Evolutionary conservation across 768 basidiomycete species (phyloP).

Genomic region (Pleurotus tuoliensis): DNA sequence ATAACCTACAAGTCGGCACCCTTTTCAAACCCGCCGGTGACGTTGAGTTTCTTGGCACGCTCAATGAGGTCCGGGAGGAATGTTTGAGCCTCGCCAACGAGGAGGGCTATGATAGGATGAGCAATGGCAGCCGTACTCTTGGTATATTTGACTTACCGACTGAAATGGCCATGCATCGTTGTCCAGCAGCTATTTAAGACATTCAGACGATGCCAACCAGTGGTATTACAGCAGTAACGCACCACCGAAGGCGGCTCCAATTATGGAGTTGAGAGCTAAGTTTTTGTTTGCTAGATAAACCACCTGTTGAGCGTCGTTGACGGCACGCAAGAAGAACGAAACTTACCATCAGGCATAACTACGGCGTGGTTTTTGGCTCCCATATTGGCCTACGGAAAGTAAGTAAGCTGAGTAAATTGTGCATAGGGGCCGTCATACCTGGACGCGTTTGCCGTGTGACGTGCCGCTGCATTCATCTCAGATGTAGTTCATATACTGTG

Average conservation of each 20-base stretch:
- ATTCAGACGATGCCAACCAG: no score
- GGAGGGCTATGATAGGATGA: constrained; percentile 43
- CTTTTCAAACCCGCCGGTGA: constrained; percentile 88
- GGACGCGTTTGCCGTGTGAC: constrained; percentile 84
- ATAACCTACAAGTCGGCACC: constrained; percentile 69
- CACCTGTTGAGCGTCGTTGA: neutral
- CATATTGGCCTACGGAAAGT: constrained; percentile 43
- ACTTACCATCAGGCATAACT: constrained; percentile 87
- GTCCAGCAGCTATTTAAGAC: constrained; percentile 71
- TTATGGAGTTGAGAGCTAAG: constrained; percentile 83
- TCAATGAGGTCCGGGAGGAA: constrained; percentile 89
- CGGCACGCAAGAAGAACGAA: neutral
- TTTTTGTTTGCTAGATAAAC: constrained; percentile 76
- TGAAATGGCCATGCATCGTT: constrained; percentile 95
- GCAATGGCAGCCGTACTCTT: no score
- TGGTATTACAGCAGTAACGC: constrained; percentile 10
- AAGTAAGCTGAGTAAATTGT: neutral
- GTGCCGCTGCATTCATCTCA: constrained; percentile 54
- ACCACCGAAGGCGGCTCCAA: constrained; percentile 94
- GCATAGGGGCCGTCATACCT: constrained; percentile 32
- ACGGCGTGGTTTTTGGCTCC: constrained; percentile 98
- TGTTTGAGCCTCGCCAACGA: constrained; percentile 73
- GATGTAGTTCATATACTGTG: neutral
- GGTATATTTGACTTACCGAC: constrained; percentile 48
- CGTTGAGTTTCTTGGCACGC: constrained; percentile 73